phyloP scores from a whole-genome alignment of 164 flowering plant genomes.

The Piper betle region DNA sequence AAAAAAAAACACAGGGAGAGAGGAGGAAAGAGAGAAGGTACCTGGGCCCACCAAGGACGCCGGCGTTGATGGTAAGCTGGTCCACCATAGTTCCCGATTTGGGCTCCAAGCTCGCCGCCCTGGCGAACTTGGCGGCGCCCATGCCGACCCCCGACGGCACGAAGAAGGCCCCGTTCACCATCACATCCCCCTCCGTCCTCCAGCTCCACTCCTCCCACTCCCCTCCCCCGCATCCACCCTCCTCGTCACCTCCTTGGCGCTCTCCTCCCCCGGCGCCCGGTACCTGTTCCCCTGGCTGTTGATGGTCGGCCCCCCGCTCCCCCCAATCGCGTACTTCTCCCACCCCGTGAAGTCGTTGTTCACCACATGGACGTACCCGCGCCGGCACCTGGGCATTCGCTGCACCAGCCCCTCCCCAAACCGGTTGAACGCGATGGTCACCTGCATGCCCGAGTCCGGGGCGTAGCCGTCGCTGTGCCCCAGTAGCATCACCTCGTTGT shows the following conservation, averaged over 20 bases:
- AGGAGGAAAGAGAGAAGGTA: conserved; percentile 10
- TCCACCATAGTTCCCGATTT: conserved; percentile 43
- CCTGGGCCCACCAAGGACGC: conserved; percentile 53
- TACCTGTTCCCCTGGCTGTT: conserved; percentile 79
- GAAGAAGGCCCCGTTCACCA: conserved; percentile 82
- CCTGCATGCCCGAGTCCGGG: no score
- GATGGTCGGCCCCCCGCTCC: conserved; percentile 68
- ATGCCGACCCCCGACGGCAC: conserved; percentile 66
- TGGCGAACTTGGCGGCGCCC: conserved; percentile 26
- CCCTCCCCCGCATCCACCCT: conserved; percentile 51
- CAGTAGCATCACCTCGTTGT: conserved; percentile 62
- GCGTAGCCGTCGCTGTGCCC: conserved; percentile 41
- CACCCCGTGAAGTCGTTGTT: conserved; percentile 68
- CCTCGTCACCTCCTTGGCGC: conserved; percentile 84
- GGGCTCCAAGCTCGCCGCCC: conserved; percentile 62
- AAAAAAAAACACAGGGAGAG: no score
- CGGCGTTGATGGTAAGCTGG: conserved; percentile 61
- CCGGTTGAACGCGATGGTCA: no score
- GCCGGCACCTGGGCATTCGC: conserved; percentile 70
- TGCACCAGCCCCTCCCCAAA: no score
- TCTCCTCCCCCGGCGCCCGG: conserved; percentile 38
- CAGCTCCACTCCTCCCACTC: conserved; percentile 75
- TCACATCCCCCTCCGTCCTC: conserved; percentile 70
- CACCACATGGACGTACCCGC: conserved; percentile 70
- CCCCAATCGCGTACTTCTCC: conserved; percentile 90